Evolutionary conservation across 1,284 basidiomycete genomes (phyloP), one percentile per base, ranked within the genome.

Genomic region (Polyporus tsugae): DNA sequence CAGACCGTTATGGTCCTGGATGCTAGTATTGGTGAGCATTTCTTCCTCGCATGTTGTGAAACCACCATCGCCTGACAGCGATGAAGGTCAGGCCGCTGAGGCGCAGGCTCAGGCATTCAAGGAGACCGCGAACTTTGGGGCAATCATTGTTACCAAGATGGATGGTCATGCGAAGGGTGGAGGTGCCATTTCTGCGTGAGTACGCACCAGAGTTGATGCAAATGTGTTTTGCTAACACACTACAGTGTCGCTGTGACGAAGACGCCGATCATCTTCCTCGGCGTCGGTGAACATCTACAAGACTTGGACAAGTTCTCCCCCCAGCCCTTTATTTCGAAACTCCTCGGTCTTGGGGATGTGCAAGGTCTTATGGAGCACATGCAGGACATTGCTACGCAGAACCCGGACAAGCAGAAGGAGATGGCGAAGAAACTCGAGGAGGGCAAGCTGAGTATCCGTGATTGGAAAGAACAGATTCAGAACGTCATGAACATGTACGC

Each of bases 151-250:
- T 22, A 99, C 98, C 29, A 99, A 99, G 83, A 96, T 99, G 89
- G 98, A 99, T 76, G 98, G 98, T 6, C 98, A 99, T 79, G 98
- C 98, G 1, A 99, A 99, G 80, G 98, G 98, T 73, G 98, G 98
- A 81, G 98, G 98, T 69, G 98, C 98, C 42, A 99, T 99, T 72
- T 99, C 98, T 60, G 97, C 97, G 96, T 97, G 81, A 73, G 94
- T 86, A 41, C n/a, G 3, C 44, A 3, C 9, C 3, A 41, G 63
- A 69, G 13, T 17, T 11, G 2, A 9, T 62, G 29, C 62, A 11
- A 58, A 53, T 41, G 52, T 61, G 52, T 67, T 67, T 70, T 52
- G 60, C 68, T 72, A 65, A 65, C 66, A 55, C 6, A 29, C 36
- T 17, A 70, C 64, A 97, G 96, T 72, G 97, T 99, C 53, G 98